These are phyloP conservation scores for Mucor racemosus DNA, from an alignment of 371 early-diverging fungal species.

Conservation along the genomic window DNA sequence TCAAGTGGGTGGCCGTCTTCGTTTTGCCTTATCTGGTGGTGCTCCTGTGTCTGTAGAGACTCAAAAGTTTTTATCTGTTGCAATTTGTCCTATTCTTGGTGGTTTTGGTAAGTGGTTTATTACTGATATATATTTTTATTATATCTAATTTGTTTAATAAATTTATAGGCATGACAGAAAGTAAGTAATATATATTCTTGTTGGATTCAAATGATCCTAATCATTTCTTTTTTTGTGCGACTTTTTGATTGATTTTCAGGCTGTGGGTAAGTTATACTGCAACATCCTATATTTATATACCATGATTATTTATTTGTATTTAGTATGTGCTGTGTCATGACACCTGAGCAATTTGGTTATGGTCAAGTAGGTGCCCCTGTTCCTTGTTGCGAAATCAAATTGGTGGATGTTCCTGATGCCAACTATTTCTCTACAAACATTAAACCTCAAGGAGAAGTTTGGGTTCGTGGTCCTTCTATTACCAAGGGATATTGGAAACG, in stretches of 20 bases:
- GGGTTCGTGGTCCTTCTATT: constrained; percentile 79
- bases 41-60: constrained; percentile 79
- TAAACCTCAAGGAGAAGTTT: constrained; percentile 84
- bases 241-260: constrained; percentile 31
- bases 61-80: constrained; percentile 71
- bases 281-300: not conserved
- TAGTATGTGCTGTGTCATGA: constrained; percentile 66
- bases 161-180: constrained; percentile 21
- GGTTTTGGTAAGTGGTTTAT: constrained; percentile 64
- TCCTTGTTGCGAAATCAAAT: constrained; percentile 85
- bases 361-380: constrained; percentile 84
- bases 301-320: constrained; percentile 8
- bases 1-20: constrained; percentile 81
- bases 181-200: constrained; percentile 2
- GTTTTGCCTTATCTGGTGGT: constrained; percentile 79
- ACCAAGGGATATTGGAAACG: constrained; percentile 74
- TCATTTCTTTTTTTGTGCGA: not conserved
- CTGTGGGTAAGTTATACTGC: constrained; percentile 37
- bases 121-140: too few species aligned
- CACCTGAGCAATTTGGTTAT: constrained; percentile 63
- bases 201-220: not conserved
- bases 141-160: too few species aligned
- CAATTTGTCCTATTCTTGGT: constrained; percentile 70
- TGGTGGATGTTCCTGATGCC: constrained; percentile 87
- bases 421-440: constrained; percentile 72